phyloP scores from a whole-genome alignment of 1,284 basidiomycete species.

The Tylopilus sp. region DNA sequence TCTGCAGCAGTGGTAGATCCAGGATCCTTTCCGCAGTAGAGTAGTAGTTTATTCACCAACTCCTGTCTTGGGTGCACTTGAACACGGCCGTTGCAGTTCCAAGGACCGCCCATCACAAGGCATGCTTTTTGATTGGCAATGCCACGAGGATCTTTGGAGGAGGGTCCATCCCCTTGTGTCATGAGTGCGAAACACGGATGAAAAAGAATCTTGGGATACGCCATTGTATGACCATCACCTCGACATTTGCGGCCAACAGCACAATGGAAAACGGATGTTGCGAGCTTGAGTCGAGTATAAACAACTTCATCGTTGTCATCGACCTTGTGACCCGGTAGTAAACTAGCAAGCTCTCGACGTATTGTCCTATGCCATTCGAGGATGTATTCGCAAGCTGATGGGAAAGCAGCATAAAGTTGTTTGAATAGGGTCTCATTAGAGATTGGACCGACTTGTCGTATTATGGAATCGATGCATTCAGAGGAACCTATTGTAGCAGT shows the following conservation, averaged over 20 bases:
- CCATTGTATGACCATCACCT: constrained; percentile 12
- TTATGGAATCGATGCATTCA: constrained; percentile 23
- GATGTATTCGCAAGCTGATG: constrained; percentile 13
- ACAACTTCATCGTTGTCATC: constrained; percentile 21
- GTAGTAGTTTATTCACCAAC: constrained; percentile 18
- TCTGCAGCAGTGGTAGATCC: constrained; percentile 26
- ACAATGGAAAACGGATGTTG: constrained; percentile 32
- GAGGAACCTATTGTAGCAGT: constrained; percentile 25
- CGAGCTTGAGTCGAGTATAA: constrained; percentile 27
- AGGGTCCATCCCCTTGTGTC: constrained; percentile 3
- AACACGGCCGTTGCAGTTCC: constrained; percentile 32
- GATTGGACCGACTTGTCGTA: constrained; percentile 19
- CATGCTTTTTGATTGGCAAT: constrained; percentile 26
- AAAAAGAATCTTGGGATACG: constrained; percentile 32
- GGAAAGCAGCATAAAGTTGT: constrained; percentile 22
- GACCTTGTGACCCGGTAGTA: constrained; percentile 25
- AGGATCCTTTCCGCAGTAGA: constrained; percentile 27
- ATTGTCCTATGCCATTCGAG: constrained; percentile 26
- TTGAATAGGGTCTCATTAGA: constrained; percentile 11
- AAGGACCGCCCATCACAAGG: constrained; percentile 31
- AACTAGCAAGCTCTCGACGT: constrained; percentile 30
- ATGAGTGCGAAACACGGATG: constrained; percentile 32
- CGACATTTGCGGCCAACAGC: constrained; percentile 19
- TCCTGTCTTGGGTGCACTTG: constrained; percentile 23
- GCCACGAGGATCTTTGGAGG: constrained; percentile 22